Percentiles rank a stretch among this genome's conserved stretches.
These are phyloP conservation scores for Fagopyrum esculentum DNA, from an alignment of 148 eudicot species.

Conservation along the genomic window DNA sequence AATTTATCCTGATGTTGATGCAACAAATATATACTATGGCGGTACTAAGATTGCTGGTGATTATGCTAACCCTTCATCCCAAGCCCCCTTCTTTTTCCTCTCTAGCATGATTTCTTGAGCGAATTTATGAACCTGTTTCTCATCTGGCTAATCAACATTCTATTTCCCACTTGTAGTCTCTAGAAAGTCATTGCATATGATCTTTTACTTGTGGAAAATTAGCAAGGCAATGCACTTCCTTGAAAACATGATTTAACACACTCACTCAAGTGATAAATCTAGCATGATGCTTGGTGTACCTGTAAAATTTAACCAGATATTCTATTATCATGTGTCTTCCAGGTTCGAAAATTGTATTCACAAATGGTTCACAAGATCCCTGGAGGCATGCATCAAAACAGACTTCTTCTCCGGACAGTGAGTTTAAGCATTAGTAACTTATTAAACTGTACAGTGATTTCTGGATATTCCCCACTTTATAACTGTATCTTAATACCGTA, in stretches of 20 bases:
- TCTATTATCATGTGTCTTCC: slow-evolving; percentile 13
- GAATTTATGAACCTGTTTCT: background rate
- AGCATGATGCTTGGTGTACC: background rate
- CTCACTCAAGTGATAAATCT: background rate
- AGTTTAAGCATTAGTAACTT: slow-evolving; percentile 22
- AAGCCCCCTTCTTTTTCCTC: background rate
- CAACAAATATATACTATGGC: slow-evolving; percentile 85
- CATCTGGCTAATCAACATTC: background rate
- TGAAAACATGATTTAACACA: background rate
- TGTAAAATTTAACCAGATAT: background rate
- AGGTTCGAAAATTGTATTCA: slow-evolving; percentile 90
- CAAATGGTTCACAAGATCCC: slow-evolving; percentile 99
- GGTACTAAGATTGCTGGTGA: slow-evolving; percentile 91
- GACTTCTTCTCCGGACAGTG: slow-evolving; percentile 64
- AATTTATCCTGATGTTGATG: slow-evolving; percentile 75
- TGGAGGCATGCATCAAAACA: slow-evolving; percentile 99
- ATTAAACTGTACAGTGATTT: background rate
- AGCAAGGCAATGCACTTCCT: background rate
- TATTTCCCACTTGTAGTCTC: background rate
- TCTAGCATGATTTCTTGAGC: background rate
- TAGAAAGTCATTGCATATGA: background rate
- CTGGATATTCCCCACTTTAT: background rate
- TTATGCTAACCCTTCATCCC: background rate
- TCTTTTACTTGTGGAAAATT: background rate
- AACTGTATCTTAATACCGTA: background rate